A percentile compares a stretch with the other conserved stretches of the same genome.
These are phyloP conservation scores for Dacryopinax primogenitus DNA, from an alignment of 768 basidiomycete species.

Conservation along the genomic window DNA sequence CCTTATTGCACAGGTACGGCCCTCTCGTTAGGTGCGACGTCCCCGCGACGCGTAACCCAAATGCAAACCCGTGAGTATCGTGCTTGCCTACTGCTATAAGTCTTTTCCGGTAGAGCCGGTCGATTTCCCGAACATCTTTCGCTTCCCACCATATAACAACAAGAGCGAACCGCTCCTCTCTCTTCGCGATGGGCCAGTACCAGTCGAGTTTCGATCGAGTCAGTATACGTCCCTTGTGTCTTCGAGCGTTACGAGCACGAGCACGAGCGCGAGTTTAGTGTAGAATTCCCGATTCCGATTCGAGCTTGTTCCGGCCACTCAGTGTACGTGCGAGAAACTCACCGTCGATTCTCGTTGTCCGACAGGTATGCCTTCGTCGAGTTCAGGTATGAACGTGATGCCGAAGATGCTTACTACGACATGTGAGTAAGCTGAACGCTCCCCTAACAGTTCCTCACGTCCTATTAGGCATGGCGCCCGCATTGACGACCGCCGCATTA, in stretches of 20 bases:
- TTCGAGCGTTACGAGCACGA: background rate
- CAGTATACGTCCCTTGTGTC: background rate
- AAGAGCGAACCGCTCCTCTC: background rate
- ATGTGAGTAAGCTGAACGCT: conserved; percentile 40
- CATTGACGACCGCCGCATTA: conserved; percentile 62
- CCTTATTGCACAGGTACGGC: conserved; percentile 45
- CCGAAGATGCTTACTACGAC: conserved; percentile 72
- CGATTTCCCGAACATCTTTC: background rate
- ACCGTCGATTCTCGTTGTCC: conserved; percentile 15
- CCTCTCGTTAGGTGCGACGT: conserved; percentile 81
- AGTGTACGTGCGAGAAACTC: conserved; percentile 2
- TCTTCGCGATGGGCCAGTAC: background rate
- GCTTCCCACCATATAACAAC: background rate
- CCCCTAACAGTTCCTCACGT: background rate
- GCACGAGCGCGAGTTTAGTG: conserved; percentile 7
- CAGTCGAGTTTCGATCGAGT: conserved; percentile 9
- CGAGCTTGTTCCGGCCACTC: background rate
- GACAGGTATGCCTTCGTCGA: conserved; percentile 77
- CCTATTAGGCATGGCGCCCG: conserved; percentile 52
- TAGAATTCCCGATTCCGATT: background rate
- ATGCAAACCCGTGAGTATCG: conserved; percentile 67
- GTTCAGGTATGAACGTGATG: conserved; percentile 63
- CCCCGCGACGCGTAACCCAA: conserved; percentile 69
- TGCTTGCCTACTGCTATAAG: conserved; percentile 12
- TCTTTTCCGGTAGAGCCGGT: background rate